A percentile compares a stretch with the other conserved stretches of the same genome.
Conservation (phyloP, 2,329 filamentous ascomycete genomes). For the Aspergillus pseudonomiae region DNA sequence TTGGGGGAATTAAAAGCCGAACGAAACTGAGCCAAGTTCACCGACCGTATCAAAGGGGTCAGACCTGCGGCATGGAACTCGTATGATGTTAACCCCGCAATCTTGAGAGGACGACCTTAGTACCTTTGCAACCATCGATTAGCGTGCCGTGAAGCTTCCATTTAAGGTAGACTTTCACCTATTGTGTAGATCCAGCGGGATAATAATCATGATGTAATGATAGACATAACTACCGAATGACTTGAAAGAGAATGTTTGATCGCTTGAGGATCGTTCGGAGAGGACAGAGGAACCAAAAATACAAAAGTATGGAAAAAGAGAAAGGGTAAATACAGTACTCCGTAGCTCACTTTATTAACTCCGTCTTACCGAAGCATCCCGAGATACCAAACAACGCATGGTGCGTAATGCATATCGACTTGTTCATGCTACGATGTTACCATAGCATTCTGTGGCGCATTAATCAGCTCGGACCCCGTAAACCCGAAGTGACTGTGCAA, state of each 20-base stretch:
- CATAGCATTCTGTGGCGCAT: slow-evolving; percentile 3
- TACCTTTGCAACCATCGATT: neutral
- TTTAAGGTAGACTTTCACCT: neutral
- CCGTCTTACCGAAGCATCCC: neutral
- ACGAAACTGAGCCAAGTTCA: neutral
- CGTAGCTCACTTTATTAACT: neutral
- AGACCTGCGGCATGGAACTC: neutral
- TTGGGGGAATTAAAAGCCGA: neutral
- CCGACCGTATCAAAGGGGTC: neutral
- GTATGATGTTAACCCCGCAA: neutral
- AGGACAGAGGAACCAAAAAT: neutral
- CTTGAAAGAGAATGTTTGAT: neutral
- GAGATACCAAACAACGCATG: neutral
- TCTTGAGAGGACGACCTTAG: neutral
- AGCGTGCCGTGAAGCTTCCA: neutral
- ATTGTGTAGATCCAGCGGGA: neutral
- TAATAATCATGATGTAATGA: neutral
- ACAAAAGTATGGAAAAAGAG: neutral
- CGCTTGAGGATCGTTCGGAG: neutral
- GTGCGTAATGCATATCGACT: neutral
- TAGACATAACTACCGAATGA: neutral
- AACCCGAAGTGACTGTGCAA: neutral
- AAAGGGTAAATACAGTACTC: neutral
- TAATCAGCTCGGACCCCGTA: slow-evolving; percentile 2
- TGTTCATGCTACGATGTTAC: neutral